A percentile compares a stretch with the other conserved stretches of the same genome.
These are phyloP conservation scores for Carpinus fangiana DNA, from an alignment of 306 rosid species.

Conservation along the genomic window DNA sequence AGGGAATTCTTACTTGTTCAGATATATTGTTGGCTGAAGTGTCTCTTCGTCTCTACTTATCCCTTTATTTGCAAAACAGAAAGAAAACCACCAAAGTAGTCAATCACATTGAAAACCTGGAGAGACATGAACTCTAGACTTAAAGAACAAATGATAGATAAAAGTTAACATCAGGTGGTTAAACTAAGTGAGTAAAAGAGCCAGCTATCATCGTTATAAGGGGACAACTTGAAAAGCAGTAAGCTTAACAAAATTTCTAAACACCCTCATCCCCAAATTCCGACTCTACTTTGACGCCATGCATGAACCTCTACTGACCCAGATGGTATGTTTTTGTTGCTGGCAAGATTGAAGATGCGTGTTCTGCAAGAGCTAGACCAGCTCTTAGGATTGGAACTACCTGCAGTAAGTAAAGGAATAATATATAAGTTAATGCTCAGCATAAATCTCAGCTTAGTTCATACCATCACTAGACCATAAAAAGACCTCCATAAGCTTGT, in stretches of 20 bases:
- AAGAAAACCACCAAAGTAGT: slow-evolving; percentile 7
- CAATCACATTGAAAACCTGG: slow-evolving; percentile 18
- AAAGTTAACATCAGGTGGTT: slow-evolving; percentile 9
- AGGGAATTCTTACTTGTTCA: slow-evolving; percentile 72
- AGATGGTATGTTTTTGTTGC: slow-evolving; percentile 83
- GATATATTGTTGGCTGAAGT: slow-evolving; percentile 75
- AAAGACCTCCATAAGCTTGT: background rate
- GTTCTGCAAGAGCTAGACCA: slow-evolving; percentile 87
- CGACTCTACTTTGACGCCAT: slow-evolving; percentile 5
- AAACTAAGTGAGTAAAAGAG: background rate
- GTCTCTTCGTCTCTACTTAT: slow-evolving; percentile 82
- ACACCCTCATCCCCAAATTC: background rate
- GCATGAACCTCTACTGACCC: slow-evolving; percentile 50
- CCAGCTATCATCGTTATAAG: background rate
- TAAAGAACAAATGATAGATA: background rate
- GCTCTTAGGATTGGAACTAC: slow-evolving; percentile 91
- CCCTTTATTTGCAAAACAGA: slow-evolving; percentile 51
- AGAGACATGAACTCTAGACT: background rate
- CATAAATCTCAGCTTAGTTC: slow-evolving; percentile 19
- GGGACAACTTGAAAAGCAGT: background rate
- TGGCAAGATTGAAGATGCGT: slow-evolving; percentile 77
- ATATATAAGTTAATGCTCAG: slow-evolving; percentile 27
- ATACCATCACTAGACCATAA: too few species aligned
- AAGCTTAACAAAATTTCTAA: slow-evolving; percentile 1
- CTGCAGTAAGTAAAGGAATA: slow-evolving; percentile 43